A percentile compares a stretch with the other conserved stretches of the same genome.
phyloP scores from a whole-genome alignment of 352 stramenopile genomes.

The Globisporangium uncinulatum region DNA sequence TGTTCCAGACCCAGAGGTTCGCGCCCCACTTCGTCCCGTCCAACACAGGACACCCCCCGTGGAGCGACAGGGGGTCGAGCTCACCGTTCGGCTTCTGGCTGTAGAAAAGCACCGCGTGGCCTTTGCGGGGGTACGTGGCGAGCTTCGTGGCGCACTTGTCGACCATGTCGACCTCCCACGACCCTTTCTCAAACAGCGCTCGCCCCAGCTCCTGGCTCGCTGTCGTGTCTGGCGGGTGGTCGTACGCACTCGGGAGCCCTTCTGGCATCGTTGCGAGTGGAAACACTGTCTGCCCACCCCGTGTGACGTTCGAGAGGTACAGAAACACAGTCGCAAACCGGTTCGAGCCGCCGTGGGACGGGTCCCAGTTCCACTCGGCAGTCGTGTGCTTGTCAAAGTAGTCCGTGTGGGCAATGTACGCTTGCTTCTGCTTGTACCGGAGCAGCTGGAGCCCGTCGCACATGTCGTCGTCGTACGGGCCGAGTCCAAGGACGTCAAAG shows the following conservation, averaged over 20 bases:
- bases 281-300: constrained; percentile 83
- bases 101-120: constrained; percentile 97
- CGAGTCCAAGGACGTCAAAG: constrained; percentile 89
- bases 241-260: constrained; percentile 47
- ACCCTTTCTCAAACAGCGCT: constrained; percentile 56
- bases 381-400: constrained; percentile 81
- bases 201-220: constrained; percentile 35
- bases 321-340: constrained; percentile 81
- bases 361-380: constrained; percentile 70
- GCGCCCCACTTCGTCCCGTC: constrained; percentile 94
- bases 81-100: constrained; percentile 93
- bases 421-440: constrained; percentile 93
- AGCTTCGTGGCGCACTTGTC: constrained; percentile 72
- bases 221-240: constrained; percentile 36
- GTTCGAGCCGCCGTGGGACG: constrained; percentile 65
- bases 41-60: constrained; percentile 95
- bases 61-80: constrained; percentile 78
- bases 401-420: constrained; percentile 93
- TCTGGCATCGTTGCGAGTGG: constrained; percentile 66
- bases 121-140: constrained; percentile 75
- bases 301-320: constrained; percentile 77
- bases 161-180: constrained; percentile 77
- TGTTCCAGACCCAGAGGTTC: constrained; percentile 98
- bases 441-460: constrained; percentile 95
- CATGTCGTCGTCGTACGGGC: constrained; percentile 86